Conservation (phyloP, 2,329 filamentous ascomycete genomes). For the Talaromyces sp. region DNA sequence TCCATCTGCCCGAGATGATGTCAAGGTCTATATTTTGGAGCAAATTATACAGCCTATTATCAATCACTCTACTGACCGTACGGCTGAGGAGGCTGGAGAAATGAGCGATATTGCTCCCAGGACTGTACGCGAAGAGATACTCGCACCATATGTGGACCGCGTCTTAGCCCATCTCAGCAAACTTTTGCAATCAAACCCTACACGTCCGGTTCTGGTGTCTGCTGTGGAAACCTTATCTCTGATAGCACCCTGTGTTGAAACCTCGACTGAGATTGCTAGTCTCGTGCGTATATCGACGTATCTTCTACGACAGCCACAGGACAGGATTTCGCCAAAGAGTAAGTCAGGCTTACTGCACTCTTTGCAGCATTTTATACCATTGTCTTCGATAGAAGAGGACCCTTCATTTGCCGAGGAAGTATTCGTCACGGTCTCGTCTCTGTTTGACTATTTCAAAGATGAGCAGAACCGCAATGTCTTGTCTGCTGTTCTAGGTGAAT, state of each 20-base stretch:
- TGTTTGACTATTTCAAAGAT: constrained; percentile 90
- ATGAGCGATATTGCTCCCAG: constrained; percentile 37
- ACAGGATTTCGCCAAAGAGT: constrained; percentile 72
- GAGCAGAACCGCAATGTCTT: constrained; percentile 68
- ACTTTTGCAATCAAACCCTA: constrained; percentile 54
- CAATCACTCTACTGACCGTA: constrained; percentile 51
- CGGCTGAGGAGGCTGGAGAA: constrained; percentile 48
- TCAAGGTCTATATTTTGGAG: constrained; percentile 74
- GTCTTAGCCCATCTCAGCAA: constrained; percentile 54
- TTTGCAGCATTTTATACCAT: constrained; percentile 71
- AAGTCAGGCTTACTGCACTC: constrained; percentile 78
- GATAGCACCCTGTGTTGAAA: constrained; percentile 64
- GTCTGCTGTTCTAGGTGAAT: constrained; percentile 65
- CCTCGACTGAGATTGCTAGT: constrained; percentile 60
- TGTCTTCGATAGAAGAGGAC: constrained; percentile 55
- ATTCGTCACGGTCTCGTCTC: constrained; percentile 67
- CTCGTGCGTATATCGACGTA: constrained; percentile 76
- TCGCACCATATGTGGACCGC: constrained; percentile 57
- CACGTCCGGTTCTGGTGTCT: constrained; percentile 70
- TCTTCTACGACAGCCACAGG: constrained; percentile 77
- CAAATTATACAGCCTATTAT: constrained; percentile 67
- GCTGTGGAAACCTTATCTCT: constrained; percentile 75
- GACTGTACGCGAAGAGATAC: constrained; percentile 32
- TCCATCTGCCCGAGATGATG: constrained; percentile 74
- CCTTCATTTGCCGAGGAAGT: constrained; percentile 57